Evolutionary conservation across 2,329 filamentous ascomycete genomes (phyloP).

Genomic region (Amylocarpus encephaloides): DNA sequence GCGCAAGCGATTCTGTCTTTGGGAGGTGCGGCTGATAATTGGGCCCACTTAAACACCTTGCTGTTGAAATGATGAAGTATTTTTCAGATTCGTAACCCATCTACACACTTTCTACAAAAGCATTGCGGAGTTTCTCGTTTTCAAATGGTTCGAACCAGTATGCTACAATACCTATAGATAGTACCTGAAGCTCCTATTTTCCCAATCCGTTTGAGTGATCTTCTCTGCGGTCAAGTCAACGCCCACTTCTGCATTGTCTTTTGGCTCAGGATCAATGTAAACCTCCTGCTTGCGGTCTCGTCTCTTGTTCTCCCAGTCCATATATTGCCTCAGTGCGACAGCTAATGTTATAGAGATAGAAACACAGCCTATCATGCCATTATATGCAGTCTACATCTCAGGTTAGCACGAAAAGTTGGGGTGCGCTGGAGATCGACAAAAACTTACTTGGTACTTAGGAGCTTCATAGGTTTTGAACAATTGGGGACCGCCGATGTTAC

Average conservation of each 20-base stretch:
- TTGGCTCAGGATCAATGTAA: conserved; percentile 56
- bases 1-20: too few relatives aligned
- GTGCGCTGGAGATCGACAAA: background rate
- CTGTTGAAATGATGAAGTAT: too few relatives aligned
- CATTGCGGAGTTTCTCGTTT: too few relatives aligned
- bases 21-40: too few relatives aligned
- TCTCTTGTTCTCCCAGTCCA: conserved; percentile 16
- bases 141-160: too few relatives aligned
- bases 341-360: background rate
- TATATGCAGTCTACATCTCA: conserved; percentile 11
- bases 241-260: conserved; percentile 61
- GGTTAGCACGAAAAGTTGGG: background rate
- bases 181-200: background rate
- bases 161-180: background rate
- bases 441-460: conserved; percentile 41
- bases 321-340: conserved; percentile 10
- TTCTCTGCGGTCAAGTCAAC: conserved; percentile 16
- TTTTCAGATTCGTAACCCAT: too few relatives aligned
- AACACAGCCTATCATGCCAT: conserved; percentile 3
- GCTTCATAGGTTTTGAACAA: conserved; percentile 52
- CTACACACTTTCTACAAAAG: too few relatives aligned
- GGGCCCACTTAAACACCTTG: too few relatives aligned
- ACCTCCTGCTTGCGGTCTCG: conserved; percentile 4
- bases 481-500: conserved; percentile 60
- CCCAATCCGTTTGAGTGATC: conserved; percentile 29